Evolutionary conservation across 208 protist genomes (phyloP).

Genomic region (Naegleria lovaniensis): DNA sequence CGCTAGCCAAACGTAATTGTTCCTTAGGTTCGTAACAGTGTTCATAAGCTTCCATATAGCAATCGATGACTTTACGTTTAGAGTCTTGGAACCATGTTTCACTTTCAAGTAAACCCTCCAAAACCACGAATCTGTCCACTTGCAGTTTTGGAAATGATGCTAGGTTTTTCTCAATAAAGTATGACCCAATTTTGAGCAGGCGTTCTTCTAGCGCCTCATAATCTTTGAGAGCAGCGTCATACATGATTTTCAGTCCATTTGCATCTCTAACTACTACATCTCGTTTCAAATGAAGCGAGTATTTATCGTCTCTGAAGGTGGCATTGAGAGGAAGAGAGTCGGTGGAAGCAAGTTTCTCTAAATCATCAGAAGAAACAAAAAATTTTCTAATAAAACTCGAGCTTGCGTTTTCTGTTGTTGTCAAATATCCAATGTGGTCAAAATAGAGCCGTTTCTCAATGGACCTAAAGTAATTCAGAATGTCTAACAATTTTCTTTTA

Average conservation of each 20-base stretch:
- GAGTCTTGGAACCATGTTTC: conserved; percentile 44
- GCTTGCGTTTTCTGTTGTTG: not conserved
- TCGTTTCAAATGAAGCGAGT: conserved; percentile 2
- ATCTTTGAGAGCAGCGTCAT: conserved; percentile 41
- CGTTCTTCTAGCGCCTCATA: conserved; percentile 35
- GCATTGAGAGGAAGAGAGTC: not conserved
- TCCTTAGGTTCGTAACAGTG: conserved; percentile 31
- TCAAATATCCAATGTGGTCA: conserved; percentile 34
- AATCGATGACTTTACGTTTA: conserved; percentile 44
- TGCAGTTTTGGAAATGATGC: not conserved
- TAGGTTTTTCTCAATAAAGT: conserved; percentile 34
- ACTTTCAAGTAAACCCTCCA: conserved; percentile 46
- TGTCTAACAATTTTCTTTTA: conserved; percentile 38
- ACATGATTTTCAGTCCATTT: conserved; percentile 42
- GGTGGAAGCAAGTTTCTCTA: not conserved
- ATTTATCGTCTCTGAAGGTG: conserved; percentile 26
- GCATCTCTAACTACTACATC: conserved; percentile 37
- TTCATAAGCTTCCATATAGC: conserved; percentile 48
- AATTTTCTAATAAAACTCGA: not conserved
- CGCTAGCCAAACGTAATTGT: conserved; percentile 19
- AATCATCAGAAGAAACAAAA: not conserved
- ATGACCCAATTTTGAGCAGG: conserved; percentile 38
- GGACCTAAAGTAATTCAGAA: conserved; percentile 48
- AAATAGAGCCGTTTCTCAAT: conserved; percentile 37
- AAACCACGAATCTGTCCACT: conserved; percentile 35